Evolutionary conservation across 2,329 filamentous ascomycete genomes (phyloP), one percentile per base, ranked within the genome.

Genomic region (Fusarium tuaranense): DNA sequence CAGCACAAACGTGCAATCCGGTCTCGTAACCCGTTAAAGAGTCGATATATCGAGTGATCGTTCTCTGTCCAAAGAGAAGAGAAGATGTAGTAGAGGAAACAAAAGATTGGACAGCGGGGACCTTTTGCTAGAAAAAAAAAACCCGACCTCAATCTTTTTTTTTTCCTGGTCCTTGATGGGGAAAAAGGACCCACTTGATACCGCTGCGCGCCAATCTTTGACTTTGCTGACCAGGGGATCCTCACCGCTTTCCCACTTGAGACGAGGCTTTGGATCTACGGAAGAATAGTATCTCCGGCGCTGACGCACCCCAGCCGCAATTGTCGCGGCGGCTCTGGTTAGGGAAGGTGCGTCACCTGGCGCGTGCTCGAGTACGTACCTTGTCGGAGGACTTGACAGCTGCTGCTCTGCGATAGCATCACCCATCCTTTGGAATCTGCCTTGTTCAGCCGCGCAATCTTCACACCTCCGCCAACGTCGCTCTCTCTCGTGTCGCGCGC

Each of bases 331-430:
- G 27, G 27, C 55, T 63, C 38, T 30, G 48, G 27, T 55, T 30
- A 32, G n/a, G 41, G 41, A 25, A 46, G 27, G 25, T 55, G 68
- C 59, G 65, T 55, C 67, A 60, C 64, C 62, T 68, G 61, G 67
- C 46, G 62, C 38, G 30, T 51, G 48, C 63, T 32, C 57, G 65
- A 58, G 68, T 63, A 78, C 76, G 76, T 78, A 78, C 76, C 76
- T 39, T 39, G 32, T 66, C 22, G 44, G 30, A 32, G 12, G 32
- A 55, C 48, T 55, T 68, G 63, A 68, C 64, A 69, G 69, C 59
- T 67, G 69, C 59, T 67, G 69, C 57, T 67, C 57, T 67, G 69
- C 59, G 70, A 78, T 75, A 79, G 70, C 77, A 79, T 79, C 77
- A 76, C 78, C 77, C 77, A 70, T 67, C 51, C 48, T 73, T 73